Conservation (phyloP, 75 land plant species). For the Pinus taeda region DNA sequence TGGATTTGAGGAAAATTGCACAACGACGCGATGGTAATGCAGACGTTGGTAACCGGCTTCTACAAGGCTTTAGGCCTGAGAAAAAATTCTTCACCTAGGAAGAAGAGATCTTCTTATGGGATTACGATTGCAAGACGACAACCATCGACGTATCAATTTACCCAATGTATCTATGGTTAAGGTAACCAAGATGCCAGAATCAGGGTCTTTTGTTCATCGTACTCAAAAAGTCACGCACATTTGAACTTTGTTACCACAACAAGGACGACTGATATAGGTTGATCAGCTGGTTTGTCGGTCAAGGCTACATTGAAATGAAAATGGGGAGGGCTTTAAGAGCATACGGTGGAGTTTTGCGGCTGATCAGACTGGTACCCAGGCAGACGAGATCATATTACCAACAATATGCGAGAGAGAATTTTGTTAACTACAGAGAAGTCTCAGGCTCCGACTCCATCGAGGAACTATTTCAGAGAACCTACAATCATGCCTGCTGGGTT, state of each 20-base stretch:
- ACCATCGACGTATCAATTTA: no score
- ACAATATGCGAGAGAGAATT: conserved; percentile 81
- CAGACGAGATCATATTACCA: conserved; percentile 75
- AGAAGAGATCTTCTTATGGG: no score
- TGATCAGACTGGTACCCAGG: conserved; percentile 60
- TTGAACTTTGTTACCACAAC: no score
- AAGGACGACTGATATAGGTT: no score
- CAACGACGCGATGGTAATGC: not conserved
- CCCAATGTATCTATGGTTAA: no score
- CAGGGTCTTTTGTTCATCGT: no score
- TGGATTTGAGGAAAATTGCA: not conserved
- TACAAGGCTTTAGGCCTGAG: no score
- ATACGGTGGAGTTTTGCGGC: conserved; percentile 63
- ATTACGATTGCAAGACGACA: no score
- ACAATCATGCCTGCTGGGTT: conserved; percentile 77
- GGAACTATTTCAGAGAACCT: conserved; percentile 44
- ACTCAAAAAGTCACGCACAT: no score
- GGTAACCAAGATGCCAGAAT: no score
- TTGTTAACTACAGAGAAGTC: conserved; percentile 83
- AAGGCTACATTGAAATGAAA: conserved; percentile 9
- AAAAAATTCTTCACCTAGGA: no score
- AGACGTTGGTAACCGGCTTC: not conserved
- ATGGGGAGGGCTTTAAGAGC: conserved; percentile 56
- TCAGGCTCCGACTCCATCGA: conserved; percentile 42
- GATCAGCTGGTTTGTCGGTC: not conserved